Evolutionary conservation across 129 eudicot species (phyloP).

Genomic region (Arctium minus): DNA sequence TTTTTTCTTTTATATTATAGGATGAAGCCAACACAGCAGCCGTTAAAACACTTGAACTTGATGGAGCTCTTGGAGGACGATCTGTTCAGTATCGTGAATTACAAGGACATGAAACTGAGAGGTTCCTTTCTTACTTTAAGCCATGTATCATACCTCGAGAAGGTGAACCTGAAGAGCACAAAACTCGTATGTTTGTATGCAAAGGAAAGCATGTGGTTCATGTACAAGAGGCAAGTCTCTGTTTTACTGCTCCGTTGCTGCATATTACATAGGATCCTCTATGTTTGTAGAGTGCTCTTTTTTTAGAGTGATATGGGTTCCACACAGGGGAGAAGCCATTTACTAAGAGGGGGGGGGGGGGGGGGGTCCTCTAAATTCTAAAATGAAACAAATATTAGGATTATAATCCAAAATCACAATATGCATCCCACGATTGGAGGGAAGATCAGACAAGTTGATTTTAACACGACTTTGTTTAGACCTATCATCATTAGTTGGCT

Average conservation of each 20-base stretch:
- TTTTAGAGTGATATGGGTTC: too few species aligned
- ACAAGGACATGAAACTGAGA: constrained; percentile 82
- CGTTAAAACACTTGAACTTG: constrained; percentile 60
- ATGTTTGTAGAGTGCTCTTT: too few species aligned
- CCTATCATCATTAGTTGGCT: too few species aligned
- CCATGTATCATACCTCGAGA: constrained; percentile 78
- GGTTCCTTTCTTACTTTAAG: constrained; percentile 70
- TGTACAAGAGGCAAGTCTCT: constrained; percentile 72
- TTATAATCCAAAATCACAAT: too few species aligned
- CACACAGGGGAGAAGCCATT: too few species aligned
- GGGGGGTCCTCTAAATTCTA: too few species aligned
- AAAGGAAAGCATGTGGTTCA: constrained; percentile 87
- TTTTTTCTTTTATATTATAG: background rate
- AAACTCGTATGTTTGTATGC: constrained; percentile 63
- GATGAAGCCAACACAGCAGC: constrained; percentile 23
- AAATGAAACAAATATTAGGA: too few species aligned
- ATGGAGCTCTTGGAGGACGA: constrained; percentile 67
- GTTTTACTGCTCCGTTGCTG: background rate
- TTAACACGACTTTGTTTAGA: too few species aligned
- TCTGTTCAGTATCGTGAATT: constrained; percentile 87
- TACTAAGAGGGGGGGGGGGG: too few species aligned
- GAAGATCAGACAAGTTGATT: too few species aligned
- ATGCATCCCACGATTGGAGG: too few species aligned
- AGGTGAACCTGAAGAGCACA: constrained; percentile 56
- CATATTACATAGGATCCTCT: background rate